Evolutionary conservation across 805 yeast genomes (phyloP).

Genomic region (Cephaloascus fragrans): DNA sequence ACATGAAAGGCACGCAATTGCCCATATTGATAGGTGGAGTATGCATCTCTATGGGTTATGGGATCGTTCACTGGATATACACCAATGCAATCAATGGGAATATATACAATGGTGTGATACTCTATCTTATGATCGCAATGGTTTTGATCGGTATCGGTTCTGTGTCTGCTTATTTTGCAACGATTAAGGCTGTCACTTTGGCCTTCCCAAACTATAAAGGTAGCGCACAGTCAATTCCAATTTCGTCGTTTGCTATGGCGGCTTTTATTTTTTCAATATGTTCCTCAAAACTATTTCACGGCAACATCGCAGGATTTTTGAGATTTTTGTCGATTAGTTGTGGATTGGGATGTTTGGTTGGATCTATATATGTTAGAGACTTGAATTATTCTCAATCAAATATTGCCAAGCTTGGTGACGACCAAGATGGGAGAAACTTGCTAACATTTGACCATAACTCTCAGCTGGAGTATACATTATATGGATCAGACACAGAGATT

Average conservation of each 20-base stretch:
- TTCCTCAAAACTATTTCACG: slow-evolving; percentile 11
- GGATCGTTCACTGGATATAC: slow-evolving; percentile 11
- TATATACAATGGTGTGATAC: slow-evolving; percentile 3
- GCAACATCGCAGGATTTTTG: slow-evolving; percentile 14
- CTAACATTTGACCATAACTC: not conserved
- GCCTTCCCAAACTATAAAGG: slow-evolving; percentile 21
- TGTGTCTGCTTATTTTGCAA: slow-evolving; percentile 21
- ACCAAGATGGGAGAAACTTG: not conserved
- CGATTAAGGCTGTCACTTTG: slow-evolving; percentile 22
- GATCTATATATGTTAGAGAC: slow-evolving; percentile 18
- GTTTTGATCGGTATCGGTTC: slow-evolving; percentile 22
- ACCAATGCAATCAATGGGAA: not conserved
- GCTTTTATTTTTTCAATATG: slow-evolving; percentile 16
- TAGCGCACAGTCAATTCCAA: slow-evolving; percentile 25
- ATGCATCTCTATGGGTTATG: slow-evolving; percentile 15
- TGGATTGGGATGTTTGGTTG: slow-evolving; percentile 15
- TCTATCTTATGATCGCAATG: slow-evolving; percentile 15
- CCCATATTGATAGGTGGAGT: slow-evolving; percentile 19
- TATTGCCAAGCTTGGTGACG: not conserved
- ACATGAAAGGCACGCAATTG: slow-evolving; percentile 20
- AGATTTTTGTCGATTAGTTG: slow-evolving; percentile 13
- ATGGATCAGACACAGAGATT: not conserved
- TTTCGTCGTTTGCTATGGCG: slow-evolving; percentile 26
- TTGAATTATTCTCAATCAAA: too few species aligned
- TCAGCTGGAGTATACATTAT: not conserved